Evolutionary conservation across 257 asterid species (phyloP).

Genomic region (Solanum habrochaites): DNA sequence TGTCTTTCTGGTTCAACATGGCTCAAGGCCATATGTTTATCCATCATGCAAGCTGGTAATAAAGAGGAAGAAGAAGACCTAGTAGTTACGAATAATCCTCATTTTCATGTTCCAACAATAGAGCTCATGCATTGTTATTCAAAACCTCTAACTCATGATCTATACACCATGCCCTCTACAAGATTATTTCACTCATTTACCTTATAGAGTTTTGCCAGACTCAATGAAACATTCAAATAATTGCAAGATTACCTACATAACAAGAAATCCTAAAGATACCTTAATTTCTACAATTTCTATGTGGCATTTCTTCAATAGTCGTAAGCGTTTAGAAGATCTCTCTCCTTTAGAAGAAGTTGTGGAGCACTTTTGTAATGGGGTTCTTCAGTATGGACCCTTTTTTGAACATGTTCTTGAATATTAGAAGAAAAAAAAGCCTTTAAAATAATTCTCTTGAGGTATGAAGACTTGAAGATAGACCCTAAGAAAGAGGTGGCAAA

Average conservation of each 20-base stretch:
- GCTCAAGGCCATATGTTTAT: neutral
- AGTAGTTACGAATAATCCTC: neutral
- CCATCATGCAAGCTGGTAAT: neutral
- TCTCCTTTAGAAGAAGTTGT: neutral
- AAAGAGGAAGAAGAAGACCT: neutral
- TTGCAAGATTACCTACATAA: neutral
- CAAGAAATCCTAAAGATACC: neutral
- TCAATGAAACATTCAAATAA: neutral
- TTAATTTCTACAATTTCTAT: neutral
- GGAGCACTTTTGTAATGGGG: neutral
- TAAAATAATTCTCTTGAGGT: neutral
- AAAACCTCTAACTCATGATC: neutral
- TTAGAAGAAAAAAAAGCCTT: neutral
- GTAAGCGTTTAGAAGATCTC: too few relatives aligned
- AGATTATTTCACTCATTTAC: neutral
- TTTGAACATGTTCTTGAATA: neutral
- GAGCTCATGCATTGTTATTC: neutral
- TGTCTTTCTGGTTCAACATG: neutral
- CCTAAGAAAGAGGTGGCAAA: neutral
- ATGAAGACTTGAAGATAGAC: neutral
- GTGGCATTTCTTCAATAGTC: neutral
- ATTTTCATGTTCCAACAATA: neutral
- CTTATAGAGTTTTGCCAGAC: neutral
- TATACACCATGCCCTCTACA: neutral
- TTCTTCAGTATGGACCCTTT: neutral